These are phyloP conservation scores for Aegilops tauschii DNA, from an alignment of 176 grass and related monocot species.

Conservation along the genomic window DNA sequence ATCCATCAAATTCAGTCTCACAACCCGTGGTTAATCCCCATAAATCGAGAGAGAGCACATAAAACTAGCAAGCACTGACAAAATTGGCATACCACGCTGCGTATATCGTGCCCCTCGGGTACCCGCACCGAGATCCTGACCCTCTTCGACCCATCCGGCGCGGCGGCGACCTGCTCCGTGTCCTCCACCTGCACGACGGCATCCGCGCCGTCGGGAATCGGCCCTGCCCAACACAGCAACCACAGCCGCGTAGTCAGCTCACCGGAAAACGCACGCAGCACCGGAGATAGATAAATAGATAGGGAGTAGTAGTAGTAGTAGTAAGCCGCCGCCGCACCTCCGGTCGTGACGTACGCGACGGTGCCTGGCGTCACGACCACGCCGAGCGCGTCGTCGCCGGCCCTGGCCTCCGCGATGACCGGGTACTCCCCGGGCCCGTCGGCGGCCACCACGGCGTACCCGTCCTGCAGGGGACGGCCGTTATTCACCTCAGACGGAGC, in stretches of 20 bases:
- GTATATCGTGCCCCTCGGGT: slow-evolving; percentile 50
- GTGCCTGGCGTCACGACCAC: slow-evolving; percentile 46
- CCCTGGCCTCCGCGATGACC: slow-evolving; percentile 81
- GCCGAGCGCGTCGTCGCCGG: slow-evolving; percentile 63
- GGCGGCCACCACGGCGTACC: slow-evolving; percentile 77
- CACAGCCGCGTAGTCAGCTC: neutral
- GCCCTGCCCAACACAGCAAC: slow-evolving; percentile 34
- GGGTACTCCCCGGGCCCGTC: slow-evolving; percentile 83
- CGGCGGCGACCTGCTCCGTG: slow-evolving; percentile 43
- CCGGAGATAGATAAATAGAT: neutral
- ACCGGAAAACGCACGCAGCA: neutral
- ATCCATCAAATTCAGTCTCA: neutral
- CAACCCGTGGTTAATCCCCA: neutral
- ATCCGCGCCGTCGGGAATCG: slow-evolving; percentile 85
- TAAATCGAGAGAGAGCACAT: neutral
- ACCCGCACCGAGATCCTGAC: slow-evolving; percentile 63
- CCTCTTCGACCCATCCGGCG: slow-evolving; percentile 43
- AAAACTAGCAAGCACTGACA: neutral
- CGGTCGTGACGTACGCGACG: slow-evolving; percentile 82
- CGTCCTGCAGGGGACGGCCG: slow-evolving; percentile 46
- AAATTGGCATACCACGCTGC: slow-evolving; percentile 51
- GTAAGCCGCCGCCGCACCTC: slow-evolving; percentile 37
- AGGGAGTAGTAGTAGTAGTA: no score
- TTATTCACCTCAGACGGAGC: neutral
- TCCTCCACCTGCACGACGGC: slow-evolving; percentile 93